Evolutionary conservation across 441 rosid genomes (phyloP).

Genomic region (Aquilaria agallochum): DNA sequence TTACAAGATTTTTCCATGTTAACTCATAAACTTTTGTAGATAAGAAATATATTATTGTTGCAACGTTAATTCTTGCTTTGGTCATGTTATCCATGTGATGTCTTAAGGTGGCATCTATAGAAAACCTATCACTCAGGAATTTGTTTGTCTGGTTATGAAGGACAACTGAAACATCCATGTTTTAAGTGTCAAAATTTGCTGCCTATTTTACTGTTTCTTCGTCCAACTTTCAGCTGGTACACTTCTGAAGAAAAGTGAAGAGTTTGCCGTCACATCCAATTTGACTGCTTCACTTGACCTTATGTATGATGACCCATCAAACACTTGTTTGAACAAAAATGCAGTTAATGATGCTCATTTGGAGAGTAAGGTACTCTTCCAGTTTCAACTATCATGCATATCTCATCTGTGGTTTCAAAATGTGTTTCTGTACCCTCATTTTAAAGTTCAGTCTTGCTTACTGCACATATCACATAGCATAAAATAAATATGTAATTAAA

Average conservation of each 20-base stretch:
- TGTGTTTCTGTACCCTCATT: background rate
- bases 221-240: slow-evolving; percentile 24
- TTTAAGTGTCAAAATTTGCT: background rate
- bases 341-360: slow-evolving; percentile 18
- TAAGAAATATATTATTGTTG: too few species aligned
- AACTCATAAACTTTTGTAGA: background rate
- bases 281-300: slow-evolving; percentile 21
- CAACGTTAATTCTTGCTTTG: too few species aligned
- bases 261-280: slow-evolving; percentile 25
- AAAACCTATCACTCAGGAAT: too few species aligned
- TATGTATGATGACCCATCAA: slow-evolving; percentile 22
- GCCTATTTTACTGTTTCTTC: slow-evolving; percentile 9
- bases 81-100: too few species aligned
- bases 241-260: slow-evolving; percentile 35
- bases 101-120: too few species aligned
- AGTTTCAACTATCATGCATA: background rate
- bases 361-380: slow-evolving; percentile 36
- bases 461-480: slow-evolving; percentile 1
- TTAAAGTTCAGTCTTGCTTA: background rate
- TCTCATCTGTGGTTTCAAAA: background rate
- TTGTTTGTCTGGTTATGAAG: too few species aligned
- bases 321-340: slow-evolving; percentile 24
- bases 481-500: background rate
- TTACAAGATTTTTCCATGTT: background rate
- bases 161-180: too few species aligned